Base-by-base conservation (phyloP, 768 basidiomycete genomes). In the Thelephora aurantiotincta region DNA sequence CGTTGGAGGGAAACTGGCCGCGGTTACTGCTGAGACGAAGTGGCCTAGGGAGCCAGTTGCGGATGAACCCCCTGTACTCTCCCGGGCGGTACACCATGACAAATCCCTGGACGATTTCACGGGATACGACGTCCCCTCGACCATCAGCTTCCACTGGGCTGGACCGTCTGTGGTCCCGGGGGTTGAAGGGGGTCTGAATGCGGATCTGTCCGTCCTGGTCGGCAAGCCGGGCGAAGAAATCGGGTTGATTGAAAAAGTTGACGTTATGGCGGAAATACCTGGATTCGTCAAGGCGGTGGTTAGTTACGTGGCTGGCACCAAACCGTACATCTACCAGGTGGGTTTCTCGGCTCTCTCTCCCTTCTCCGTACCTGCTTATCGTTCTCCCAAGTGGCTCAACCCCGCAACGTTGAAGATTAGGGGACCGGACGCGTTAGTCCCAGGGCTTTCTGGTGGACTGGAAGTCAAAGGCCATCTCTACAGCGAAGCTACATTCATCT, bases 301-400 rank as follows among this genome's bases (percentile, higher is more conserved):
- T 54, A 89, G 82, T 58, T 94, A 94, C 57, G 91, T 91, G 34
- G 80, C 92, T 35, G 86, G 89, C 35, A 90, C 88, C 18, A 92
- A 93, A 63, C 94, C 91, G 0, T 93, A 80, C 62, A 85, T 94
- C 61, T 96, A 94, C 64, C 89, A 93, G 76, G 91, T 84, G 46
- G 47, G 78, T 66, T 37, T 18, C 6, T 35, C 22, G 44, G 3
- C 33, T 43, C 23, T 47, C 33, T 35, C 20, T 46, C 46, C 26
- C 35, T 49, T 34, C 9, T 19, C 9, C 37, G 35, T 22, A 19
- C 47, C 48, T 6, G 19, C 50, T 38, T 14, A 20, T 9, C 5
- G 26, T 44, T 16, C 46, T 51, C 13, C 19, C 13, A 52, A 82
- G 79, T 82, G 73, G 70, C 64, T 70, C 55, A 81, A 80, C 60